Conservation (phyloP, 352 stramenopile genomes). For the Phytophthora ohioensis region DNA sequence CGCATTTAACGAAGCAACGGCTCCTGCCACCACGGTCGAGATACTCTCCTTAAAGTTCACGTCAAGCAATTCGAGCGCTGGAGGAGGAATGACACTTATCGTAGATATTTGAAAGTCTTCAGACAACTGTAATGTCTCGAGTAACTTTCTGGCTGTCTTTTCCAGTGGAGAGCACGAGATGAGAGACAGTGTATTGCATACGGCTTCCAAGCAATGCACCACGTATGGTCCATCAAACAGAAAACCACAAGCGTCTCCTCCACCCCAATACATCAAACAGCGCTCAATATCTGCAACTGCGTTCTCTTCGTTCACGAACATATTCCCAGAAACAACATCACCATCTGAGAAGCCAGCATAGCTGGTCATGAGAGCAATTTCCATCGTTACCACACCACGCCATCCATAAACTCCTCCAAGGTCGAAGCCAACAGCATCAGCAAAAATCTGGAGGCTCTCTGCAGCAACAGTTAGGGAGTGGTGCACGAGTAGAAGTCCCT, state of each 20-base stretch:
- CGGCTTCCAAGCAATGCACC: slow-evolving; percentile 54
- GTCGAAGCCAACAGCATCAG: slow-evolving; percentile 30
- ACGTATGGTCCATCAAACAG: slow-evolving; percentile 49
- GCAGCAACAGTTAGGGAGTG: slow-evolving; percentile 33
- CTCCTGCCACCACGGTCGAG: background rate
- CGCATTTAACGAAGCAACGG: background rate
- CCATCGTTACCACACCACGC: slow-evolving; percentile 66
- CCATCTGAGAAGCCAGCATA: slow-evolving; percentile 33
- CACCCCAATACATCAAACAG: slow-evolving; percentile 50
- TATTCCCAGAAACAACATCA: slow-evolving; percentile 4
- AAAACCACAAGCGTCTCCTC: slow-evolving; percentile 11
- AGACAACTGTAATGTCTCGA: slow-evolving; percentile 39
- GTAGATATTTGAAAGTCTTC: background rate
- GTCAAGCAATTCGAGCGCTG: slow-evolving; percentile 38
- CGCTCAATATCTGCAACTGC: slow-evolving; percentile 58
- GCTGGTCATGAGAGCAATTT: slow-evolving; percentile 52
- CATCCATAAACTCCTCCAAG: slow-evolving; percentile 65
- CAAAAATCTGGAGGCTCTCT: slow-evolving; percentile 22
- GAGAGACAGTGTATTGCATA: slow-evolving; percentile 64
- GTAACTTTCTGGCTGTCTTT: slow-evolving; percentile 41
- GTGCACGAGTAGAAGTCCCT: slow-evolving; percentile 38
- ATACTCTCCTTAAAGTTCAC: slow-evolving; percentile 8
- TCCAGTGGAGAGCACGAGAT: slow-evolving; percentile 61
- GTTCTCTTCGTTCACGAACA: slow-evolving; percentile 41
- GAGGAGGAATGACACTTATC: slow-evolving; percentile 25